Percentiles rank a stretch among this genome's conserved stretches.
Evolutionary conservation across 768 basidiomycete genomes (phyloP).

Genomic region (Serendipita indica): DNA sequence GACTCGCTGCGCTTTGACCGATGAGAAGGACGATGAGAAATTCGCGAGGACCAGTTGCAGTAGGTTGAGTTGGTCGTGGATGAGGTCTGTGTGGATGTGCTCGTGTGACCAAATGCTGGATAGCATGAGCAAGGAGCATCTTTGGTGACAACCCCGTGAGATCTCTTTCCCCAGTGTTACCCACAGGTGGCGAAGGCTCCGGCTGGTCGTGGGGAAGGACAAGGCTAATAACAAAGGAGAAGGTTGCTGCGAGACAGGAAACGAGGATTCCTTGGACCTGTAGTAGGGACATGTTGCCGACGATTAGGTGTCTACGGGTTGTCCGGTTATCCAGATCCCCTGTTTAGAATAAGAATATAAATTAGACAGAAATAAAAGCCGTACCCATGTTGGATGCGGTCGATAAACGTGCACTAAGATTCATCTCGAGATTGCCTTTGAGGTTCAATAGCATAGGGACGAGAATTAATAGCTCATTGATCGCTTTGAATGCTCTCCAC

Average conservation of each 20-base stretch:
- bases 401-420: constrained; percentile 85
- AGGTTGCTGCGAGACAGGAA: constrained; percentile 68
- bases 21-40: constrained; percentile 64
- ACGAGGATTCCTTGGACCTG: constrained; percentile 90
- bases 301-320: constrained; percentile 46
- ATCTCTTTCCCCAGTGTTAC: neutral
- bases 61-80: constrained; percentile 16
- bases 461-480: constrained; percentile 94
- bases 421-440: constrained; percentile 99
- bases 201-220: constrained; percentile 22
- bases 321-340: constrained; percentile 71
- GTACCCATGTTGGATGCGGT: constrained; percentile 36
- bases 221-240: constrained; percentile 59
- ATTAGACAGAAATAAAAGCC: neutral
- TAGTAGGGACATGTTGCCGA: constrained; percentile 71
- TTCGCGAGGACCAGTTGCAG: constrained; percentile 26
- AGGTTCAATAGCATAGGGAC: constrained; percentile 88
- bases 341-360: neutral
- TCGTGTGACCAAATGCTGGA: neutral
- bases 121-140: neutral
- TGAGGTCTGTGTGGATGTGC: neutral
- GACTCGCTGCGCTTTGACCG: constrained; percentile 65
- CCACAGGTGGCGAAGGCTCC: neutral
- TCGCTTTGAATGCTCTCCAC: constrained; percentile 77
- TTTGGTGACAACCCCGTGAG: neutral